Percentiles rank a stretch among this genome's conserved stretches.
Conservation (phyloP, 805 yeast genomes). For the Maudiozyma bulderi region DNA sequence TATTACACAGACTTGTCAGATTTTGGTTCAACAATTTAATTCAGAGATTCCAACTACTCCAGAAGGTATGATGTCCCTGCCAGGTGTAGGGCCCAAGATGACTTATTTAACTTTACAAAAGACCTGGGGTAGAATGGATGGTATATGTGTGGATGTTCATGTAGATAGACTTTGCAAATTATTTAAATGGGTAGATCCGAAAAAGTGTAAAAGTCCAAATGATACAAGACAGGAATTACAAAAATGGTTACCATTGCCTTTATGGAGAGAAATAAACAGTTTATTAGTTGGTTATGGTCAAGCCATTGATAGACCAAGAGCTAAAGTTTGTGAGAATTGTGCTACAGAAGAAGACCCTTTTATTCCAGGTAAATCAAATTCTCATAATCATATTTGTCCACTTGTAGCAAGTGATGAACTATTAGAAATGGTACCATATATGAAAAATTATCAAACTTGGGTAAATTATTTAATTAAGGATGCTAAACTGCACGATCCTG, state of each 20-base stretch:
- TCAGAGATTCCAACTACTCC: conserved; percentile 69
- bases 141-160: conserved; percentile 94
- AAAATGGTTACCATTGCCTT: conserved; percentile 59
- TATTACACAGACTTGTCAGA: conserved; percentile 50
- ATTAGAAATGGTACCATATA: conserved; percentile 4
- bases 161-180: conserved; percentile 68
- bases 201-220: conserved; percentile 55
- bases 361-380: neutral
- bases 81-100: conserved; percentile 97
- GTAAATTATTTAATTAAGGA: conserved; percentile 5
- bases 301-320: conserved; percentile 66
- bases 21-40: conserved; percentile 39
- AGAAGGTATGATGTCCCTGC: conserved; percentile 55
- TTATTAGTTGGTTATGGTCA: conserved; percentile 91
- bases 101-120: conserved; percentile 70
- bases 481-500: neutral
- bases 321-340: conserved; percentile 21
- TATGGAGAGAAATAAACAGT: conserved; percentile 83
- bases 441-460: conserved; percentile 9
- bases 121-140: conserved; percentile 69
- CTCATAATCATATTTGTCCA: conserved; percentile 1
- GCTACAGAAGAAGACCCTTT: neutral
- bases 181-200: conserved; percentile 65
- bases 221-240: conserved; percentile 59
- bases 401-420: conserved; percentile 1